Conservation (phyloP, 2,329 filamentous ascomycete species). For the Endoconidiophora polonica region DNA sequence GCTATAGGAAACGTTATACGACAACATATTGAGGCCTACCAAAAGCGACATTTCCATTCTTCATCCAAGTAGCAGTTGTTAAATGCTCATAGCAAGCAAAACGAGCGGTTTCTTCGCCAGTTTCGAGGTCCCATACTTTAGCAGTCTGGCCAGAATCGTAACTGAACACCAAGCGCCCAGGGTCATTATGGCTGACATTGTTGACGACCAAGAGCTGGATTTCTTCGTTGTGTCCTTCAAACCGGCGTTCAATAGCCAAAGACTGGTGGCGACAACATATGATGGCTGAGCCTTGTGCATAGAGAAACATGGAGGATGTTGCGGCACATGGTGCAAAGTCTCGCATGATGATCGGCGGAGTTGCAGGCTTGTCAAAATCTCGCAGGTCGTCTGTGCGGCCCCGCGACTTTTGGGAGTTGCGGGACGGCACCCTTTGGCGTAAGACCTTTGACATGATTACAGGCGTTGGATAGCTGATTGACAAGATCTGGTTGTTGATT, state of each 20-base stretch:
- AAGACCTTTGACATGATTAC: slow-evolving; percentile 7
- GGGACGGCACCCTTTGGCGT: slow-evolving; percentile 8
- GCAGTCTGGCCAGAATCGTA: slow-evolving; percentile 83
- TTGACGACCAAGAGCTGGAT: slow-evolving; percentile 76
- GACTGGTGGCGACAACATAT: slow-evolving; percentile 88
- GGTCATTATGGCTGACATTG: slow-evolving; percentile 73
- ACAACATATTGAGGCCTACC: slow-evolving; percentile 39
- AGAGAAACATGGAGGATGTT: slow-evolving; percentile 79
- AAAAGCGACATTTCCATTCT: slow-evolving; percentile 91
- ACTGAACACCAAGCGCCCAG: slow-evolving; percentile 75
- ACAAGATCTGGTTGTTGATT: neutral
- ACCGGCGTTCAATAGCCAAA: slow-evolving; percentile 71
- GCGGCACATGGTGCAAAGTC: slow-evolving; percentile 78
- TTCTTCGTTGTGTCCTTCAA: slow-evolving; percentile 68
- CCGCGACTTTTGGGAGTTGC: slow-evolving; percentile 6
- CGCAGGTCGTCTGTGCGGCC: slow-evolving; percentile 10
- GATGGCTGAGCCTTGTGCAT: slow-evolving; percentile 65
- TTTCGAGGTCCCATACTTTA: slow-evolving; percentile 93
- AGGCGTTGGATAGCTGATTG: neutral
- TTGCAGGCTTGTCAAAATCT: slow-evolving; percentile 10
- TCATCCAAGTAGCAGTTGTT: slow-evolving; percentile 82
- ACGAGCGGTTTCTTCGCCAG: slow-evolving; percentile 75
- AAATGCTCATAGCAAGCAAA: slow-evolving; percentile 84
- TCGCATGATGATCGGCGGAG: slow-evolving; percentile 20
- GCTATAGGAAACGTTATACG: neutral